Conservation (phyloP, 129 eudicot genomes). For the Oenanthe sinensis region DNA sequence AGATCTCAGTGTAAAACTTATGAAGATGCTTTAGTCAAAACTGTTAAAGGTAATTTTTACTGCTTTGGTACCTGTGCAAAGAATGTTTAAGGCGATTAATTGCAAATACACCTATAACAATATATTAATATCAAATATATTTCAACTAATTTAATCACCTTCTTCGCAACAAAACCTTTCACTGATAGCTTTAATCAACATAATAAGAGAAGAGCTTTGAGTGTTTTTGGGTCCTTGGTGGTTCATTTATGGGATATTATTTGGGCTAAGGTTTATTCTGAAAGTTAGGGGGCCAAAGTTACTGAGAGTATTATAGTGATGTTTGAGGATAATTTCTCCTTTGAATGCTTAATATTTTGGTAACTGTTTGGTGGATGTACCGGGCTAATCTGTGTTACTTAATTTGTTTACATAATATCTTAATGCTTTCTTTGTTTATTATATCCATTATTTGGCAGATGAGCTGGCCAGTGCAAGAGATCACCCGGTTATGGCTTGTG, state of each 20-base stretch:
- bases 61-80: constrained; percentile 11
- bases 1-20: constrained; percentile 39
- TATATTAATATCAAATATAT: too few relatives aligned
- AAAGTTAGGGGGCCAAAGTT: not conserved
- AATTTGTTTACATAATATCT: not conserved
- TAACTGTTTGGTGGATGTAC: not conserved
- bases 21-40: constrained; percentile 60
- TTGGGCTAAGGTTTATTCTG: not conserved
- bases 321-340: not conserved
- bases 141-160: not conserved
- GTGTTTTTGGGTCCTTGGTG: not conserved
- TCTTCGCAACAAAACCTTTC: not conserved
- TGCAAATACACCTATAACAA: too few relatives aligned
- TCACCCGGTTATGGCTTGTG: constrained; percentile 40
- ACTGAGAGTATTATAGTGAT: not conserved
- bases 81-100: not conserved
- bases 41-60: constrained; percentile 42
- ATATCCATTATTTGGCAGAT: constrained; percentile 28
- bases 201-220: not conserved
- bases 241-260: not conserved
- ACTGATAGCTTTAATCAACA: not conserved
- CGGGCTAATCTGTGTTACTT: not conserved
- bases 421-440: not conserved
- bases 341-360: not conserved
- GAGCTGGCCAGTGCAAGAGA: constrained; percentile 52